Conservation (phyloP, 768 basidiomycete species). For the Trametopsis cervina region DNA sequence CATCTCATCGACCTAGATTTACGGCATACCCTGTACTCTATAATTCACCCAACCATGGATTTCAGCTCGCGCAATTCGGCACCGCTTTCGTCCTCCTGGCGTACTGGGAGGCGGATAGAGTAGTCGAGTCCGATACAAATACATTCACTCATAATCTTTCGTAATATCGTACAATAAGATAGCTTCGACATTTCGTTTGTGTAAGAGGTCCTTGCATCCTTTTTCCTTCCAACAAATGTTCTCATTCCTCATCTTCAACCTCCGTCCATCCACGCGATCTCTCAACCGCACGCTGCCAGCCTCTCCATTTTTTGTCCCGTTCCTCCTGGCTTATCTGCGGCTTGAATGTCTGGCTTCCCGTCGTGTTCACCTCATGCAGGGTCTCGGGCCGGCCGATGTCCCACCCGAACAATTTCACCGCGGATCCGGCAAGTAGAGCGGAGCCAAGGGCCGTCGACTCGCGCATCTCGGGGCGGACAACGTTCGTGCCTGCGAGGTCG, state of each 20-base stretch:
- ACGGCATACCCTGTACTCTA: too few relatives aligned
- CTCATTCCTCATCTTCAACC: slow-evolving; percentile 7
- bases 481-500: slow-evolving; percentile 86
- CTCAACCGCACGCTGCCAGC: slow-evolving; percentile 88
- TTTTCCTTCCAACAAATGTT: too few relatives aligned
- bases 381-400: slow-evolving; percentile 80
- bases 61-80: too few relatives aligned
- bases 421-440: slow-evolving; percentile 87
- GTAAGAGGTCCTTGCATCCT: too few relatives aligned
- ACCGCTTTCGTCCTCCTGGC: too few relatives aligned
- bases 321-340: slow-evolving; percentile 47
- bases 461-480: slow-evolving; percentile 92
- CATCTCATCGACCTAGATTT: too few relatives aligned
- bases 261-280: slow-evolving; percentile 70
- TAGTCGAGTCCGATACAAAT: too few relatives aligned
- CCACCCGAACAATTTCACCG: slow-evolving; percentile 88
- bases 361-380: slow-evolving; percentile 79
- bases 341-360: slow-evolving; percentile 65
- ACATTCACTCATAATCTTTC: too few relatives aligned
- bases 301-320: slow-evolving; percentile 59
- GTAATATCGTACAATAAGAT: too few relatives aligned
- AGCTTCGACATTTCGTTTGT: too few relatives aligned
- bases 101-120: too few relatives aligned
- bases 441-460: slow-evolving; percentile 98
- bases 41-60: too few relatives aligned